A percentile compares a stretch with the other conserved stretches of the same genome.
phyloP scores from a whole-genome alignment of 352 stramenopile genomes.

The Pythium utonaiense region DNA sequence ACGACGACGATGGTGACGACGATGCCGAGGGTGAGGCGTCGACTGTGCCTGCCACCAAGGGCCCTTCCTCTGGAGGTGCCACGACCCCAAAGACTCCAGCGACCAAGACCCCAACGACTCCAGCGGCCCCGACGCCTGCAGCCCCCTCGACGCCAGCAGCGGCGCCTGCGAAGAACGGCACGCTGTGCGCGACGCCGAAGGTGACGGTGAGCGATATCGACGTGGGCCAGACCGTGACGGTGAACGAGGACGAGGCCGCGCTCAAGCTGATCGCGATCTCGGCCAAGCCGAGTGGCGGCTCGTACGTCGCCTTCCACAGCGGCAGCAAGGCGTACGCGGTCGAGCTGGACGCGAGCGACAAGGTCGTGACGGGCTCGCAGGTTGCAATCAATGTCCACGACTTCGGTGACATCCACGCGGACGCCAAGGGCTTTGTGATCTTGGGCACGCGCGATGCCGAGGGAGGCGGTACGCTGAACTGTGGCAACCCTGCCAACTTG shows the following conservation, averaged over 20 bases:
- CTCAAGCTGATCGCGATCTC: slow-evolving; percentile 49
- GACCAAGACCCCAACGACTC: not conserved
- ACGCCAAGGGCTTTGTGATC: slow-evolving; percentile 52
- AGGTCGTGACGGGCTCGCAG: slow-evolving; percentile 34
- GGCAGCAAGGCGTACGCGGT: slow-evolving; percentile 41
- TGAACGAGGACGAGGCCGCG: slow-evolving; percentile 46
- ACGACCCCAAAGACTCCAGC: slow-evolving; percentile 1
- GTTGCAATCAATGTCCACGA: slow-evolving; percentile 39
- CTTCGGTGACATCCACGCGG: slow-evolving; percentile 55
- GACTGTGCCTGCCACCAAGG: not conserved
- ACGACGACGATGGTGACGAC: not conserved
- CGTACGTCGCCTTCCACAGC: slow-evolving; percentile 50
- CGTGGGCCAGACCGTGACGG: slow-evolving; percentile 29
- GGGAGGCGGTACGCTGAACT: slow-evolving; percentile 56
- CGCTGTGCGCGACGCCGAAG: slow-evolving; percentile 41
- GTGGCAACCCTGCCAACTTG: slow-evolving; percentile 49
- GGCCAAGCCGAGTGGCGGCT: slow-evolving; percentile 39
- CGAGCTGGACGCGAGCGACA: slow-evolving; percentile 45
- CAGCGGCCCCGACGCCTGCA: slow-evolving; percentile 8
- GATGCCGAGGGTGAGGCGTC: not conserved
- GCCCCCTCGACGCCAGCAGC: not conserved
- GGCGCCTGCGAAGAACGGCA: slow-evolving; percentile 19
- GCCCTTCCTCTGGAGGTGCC: no score
- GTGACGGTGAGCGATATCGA: slow-evolving; percentile 39
- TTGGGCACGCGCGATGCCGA: slow-evolving; percentile 45